Evolutionary conservation across 2,329 filamentous ascomycete species (phyloP).

Genomic region (Pseudogymnoascus sp.): DNA sequence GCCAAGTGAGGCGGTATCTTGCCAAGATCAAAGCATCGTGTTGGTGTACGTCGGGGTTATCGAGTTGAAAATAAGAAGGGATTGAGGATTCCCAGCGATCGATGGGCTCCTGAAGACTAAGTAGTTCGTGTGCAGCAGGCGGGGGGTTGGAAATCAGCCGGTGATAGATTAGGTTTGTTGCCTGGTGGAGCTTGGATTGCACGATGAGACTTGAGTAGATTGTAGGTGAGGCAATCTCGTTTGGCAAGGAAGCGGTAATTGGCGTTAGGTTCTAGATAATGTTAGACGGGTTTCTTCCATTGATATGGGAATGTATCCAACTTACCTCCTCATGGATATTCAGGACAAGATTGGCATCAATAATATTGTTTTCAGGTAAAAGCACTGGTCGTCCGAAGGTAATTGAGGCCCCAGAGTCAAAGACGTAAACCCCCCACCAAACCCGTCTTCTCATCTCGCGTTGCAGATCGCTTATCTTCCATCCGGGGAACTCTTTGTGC

Average conservation of each 20-base stretch:
- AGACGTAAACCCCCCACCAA: slow-evolving; percentile 39
- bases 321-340: slow-evolving; percentile 19
- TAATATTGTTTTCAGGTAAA: slow-evolving; percentile 15
- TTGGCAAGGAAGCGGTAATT: slow-evolving; percentile 31
- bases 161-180: slow-evolving; percentile 38
- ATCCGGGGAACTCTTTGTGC: slow-evolving; percentile 36
- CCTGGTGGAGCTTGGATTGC: slow-evolving; percentile 35
- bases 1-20: slow-evolving; percentile 32
- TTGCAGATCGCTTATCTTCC: slow-evolving; percentile 34
- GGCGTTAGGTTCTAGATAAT: slow-evolving; percentile 28
- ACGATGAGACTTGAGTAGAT: slow-evolving; percentile 36
- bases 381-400: slow-evolving; percentile 37
- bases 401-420: slow-evolving; percentile 40
- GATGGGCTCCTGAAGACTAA: slow-evolving; percentile 34
- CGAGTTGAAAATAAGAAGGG: slow-evolving; percentile 33
- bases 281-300: background rate
- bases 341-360: slow-evolving; percentile 16
- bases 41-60: slow-evolving; percentile 28
- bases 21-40: slow-evolving; percentile 33
- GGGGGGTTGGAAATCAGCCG: slow-evolving; percentile 36
- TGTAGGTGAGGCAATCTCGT: slow-evolving; percentile 33
- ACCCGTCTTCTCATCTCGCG: slow-evolving; percentile 34
- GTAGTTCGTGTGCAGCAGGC: slow-evolving; percentile 34
- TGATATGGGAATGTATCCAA: background rate
- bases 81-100: slow-evolving; percentile 35